A percentile compares a stretch with the other conserved stretches of the same genome.
Conservation (phyloP, 1,139 yeast species). For the Pichia sp. region DNA sequence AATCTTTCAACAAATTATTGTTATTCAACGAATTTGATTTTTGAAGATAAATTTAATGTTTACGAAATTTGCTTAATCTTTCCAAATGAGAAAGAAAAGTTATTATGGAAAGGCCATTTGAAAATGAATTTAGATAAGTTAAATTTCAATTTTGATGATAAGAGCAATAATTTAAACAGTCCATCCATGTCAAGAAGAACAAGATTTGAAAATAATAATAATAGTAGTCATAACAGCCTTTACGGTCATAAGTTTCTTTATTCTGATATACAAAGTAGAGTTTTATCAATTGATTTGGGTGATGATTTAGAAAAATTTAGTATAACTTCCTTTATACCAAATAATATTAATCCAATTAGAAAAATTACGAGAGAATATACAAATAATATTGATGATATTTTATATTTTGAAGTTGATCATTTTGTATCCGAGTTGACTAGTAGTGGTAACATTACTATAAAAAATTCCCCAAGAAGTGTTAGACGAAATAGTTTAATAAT, state of each 20-base stretch:
- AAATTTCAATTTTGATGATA: not conserved
- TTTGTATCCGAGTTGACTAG: conserved; percentile 2
- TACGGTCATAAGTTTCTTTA: conserved; percentile 15
- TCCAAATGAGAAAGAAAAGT: conserved; percentile 32
- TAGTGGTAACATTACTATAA: not conserved
- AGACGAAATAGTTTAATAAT: not conserved
- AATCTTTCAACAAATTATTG: conserved; percentile 28
- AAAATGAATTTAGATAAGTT: conserved; percentile 5
- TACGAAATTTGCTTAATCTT: conserved; percentile 44
- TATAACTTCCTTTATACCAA: conserved; percentile 9
- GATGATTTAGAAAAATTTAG: conserved; percentile 12
- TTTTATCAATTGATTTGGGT: conserved; percentile 11
- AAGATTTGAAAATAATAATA: not conserved
- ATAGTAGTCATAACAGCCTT: not conserved
- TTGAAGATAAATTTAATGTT: conserved; percentile 37
- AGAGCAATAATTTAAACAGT: not conserved
- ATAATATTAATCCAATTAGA: conserved; percentile 2
- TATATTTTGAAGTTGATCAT: conserved; percentile 13
- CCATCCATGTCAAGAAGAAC: not conserved
- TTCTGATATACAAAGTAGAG: conserved; percentile 16
- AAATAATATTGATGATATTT: not conserved
- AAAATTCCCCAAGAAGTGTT: not conserved
- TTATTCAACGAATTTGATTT: conserved; percentile 37
- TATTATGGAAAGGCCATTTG: conserved; percentile 37
- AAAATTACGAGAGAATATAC: not conserved